Evolutionary conservation across 345 rosid species (phyloP), one percentile per base, ranked within the genome.

Genomic region (Firmiana major): DNA sequence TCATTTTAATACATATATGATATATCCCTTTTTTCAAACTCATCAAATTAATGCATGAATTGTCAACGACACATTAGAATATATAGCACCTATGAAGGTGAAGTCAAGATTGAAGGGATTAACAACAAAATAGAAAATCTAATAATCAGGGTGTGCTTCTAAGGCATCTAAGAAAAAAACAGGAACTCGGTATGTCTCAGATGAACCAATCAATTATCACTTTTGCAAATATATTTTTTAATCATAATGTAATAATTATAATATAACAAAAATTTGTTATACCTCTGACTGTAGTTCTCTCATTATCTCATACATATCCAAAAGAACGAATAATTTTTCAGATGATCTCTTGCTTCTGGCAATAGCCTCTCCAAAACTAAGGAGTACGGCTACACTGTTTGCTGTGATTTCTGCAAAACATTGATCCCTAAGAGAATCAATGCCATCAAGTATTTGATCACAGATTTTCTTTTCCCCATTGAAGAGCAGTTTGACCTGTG

Each of bases 291-390:
- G 91, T 78, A 94, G 90, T 85, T 94, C 99, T 83, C 97, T 86
- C 99, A 96, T 91, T 59, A 94, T 93, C 89, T 96, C 99, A 66
- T 90, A 96, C 99, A 96, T 96, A 84, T 96, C 99, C 74, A 96
- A 74, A 64, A 94, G 87, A 80, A 94, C 98, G 81, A 97, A 97
- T 38, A 97, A 76, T 71, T 94, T 94, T 80, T 97, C 98, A 0
- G 99, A 98, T 2, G 99, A 97, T 84, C 99, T 88, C 86, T 92
- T 97, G 91, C 99, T 94, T 87, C 85, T 97, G 59, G 99, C 97
- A 43, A 97, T 86, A 59, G 97, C 97, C 76, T 97, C 99, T 24
- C 99, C 97, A 57, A 97, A 94, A 84, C 98, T 97, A 83, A 91
- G 97, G 45, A 97, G 93, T 81, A 88, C 80, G 43, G 93, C 78